phyloP scores from a whole-genome alignment of 2,329 filamentous ascomycete genomes.

The Fulvia fulva region DNA sequence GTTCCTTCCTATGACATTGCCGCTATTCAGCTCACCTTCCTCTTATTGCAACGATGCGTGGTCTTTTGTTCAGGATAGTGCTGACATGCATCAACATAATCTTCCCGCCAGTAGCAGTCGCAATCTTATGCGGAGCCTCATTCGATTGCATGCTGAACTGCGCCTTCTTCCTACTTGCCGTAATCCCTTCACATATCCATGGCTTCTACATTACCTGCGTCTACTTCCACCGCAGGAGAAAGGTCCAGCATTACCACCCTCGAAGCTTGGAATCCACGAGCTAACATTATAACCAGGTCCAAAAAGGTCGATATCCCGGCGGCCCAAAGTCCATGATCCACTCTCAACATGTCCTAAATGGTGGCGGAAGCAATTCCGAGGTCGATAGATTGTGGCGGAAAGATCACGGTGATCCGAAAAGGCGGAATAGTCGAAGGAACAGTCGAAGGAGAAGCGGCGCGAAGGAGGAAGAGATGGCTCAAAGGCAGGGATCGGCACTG shows the following conservation, averaged over 20 bases:
- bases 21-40: background rate
- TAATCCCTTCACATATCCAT: conserved; percentile 40
- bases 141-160: conserved; percentile 38
- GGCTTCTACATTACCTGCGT: conserved; percentile 40
- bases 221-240: conserved; percentile 38
- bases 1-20: background rate
- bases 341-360: conserved; percentile 36
- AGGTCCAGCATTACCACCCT: conserved; percentile 21
- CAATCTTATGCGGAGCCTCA: conserved; percentile 36
- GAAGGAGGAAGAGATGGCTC: background rate
- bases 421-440: conserved; percentile 2
- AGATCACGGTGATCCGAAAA: conserved; percentile 14
- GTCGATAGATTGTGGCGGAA: conserved; percentile 30
- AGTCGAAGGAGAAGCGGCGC: conserved; percentile 1
- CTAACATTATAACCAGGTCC: no score
- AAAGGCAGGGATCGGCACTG: conserved; percentile 1
- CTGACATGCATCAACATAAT: conserved; percentile 39
- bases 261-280: background rate
- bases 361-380: conserved; percentile 33
- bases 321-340: conserved; percentile 34
- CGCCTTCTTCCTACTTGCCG: conserved; percentile 38
- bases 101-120: conserved; percentile 38
- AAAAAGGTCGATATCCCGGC: conserved; percentile 38
- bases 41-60: conserved; percentile 6
- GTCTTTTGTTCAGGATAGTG: conserved; percentile 30